These are phyloP conservation scores for Stachybotrys echinatus DNA, from an alignment of 2,329 filamentous ascomycete genomes.

Conservation along the genomic window DNA sequence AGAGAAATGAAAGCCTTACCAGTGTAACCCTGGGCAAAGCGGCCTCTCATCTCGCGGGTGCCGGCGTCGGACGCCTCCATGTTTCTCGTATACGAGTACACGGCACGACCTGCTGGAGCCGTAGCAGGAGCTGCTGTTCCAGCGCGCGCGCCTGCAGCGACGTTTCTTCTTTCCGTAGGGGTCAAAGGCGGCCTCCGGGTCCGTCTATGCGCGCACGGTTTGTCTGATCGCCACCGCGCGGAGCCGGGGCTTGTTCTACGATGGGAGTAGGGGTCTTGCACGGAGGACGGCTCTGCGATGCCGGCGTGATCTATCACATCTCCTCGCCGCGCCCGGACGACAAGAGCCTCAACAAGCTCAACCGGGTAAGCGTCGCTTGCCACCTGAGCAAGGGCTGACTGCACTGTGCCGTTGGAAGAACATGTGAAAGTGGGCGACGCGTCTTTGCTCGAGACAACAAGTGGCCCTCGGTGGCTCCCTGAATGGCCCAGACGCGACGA, in stretches of 20 bases:
- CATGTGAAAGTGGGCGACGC: background rate
- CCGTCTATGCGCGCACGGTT: background rate
- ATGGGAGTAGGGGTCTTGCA: background rate
- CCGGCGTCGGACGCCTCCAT: background rate
- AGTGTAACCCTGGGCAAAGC: too few relatives aligned
- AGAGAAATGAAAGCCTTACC: too few relatives aligned
- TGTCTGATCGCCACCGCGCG: background rate
- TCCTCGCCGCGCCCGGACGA: background rate
- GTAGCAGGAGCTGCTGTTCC: too few relatives aligned
- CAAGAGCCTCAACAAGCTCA: background rate
- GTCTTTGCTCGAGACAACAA: background rate
- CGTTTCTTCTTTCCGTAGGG: background rate
- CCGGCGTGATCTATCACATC: background rate
- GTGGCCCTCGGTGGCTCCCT: background rate
- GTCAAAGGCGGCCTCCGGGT: background rate
- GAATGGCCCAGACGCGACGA: background rate
- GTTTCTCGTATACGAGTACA: background rate
- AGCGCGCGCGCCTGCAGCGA: too few relatives aligned
- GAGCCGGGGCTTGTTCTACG: background rate
- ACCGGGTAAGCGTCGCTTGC: too few relatives aligned
- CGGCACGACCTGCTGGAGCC: too few relatives aligned
- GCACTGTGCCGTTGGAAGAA: background rate
- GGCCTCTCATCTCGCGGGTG: too few relatives aligned
- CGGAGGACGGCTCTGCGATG: background rate
- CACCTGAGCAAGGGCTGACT: background rate